Evolutionary conservation across 169 alveolate species (phyloP).

Genomic region (Eimeria brunetti): DNA sequence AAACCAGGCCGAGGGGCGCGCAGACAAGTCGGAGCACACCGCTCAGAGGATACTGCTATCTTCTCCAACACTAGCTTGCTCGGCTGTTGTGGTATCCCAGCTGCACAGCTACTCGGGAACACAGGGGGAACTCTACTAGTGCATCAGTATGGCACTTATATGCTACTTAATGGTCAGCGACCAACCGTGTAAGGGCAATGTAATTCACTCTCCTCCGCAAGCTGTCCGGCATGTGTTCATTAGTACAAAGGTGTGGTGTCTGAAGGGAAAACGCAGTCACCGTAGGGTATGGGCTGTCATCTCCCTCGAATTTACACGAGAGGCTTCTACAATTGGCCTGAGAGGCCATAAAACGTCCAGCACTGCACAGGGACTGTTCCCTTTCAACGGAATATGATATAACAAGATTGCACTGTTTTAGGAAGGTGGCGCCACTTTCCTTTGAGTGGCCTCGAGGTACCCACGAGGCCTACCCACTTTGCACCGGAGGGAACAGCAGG

Average conservation of each 20-base stretch:
- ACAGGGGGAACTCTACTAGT: not conserved
- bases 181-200: too few species aligned
- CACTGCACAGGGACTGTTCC: slow-evolving; percentile 17
- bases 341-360: slow-evolving; percentile 12
- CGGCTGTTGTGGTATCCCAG: too few species aligned
- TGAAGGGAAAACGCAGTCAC: not conserved
- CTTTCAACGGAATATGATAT: not conserved
- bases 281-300: not conserved
- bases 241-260: not conserved
- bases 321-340: slow-evolving; percentile 1
- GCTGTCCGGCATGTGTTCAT: slow-evolving; percentile 6
- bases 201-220: not conserved
- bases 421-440: slow-evolving; percentile 2
- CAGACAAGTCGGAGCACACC: not conserved
- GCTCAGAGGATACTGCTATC: too few species aligned
- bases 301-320: slow-evolving; percentile 4
- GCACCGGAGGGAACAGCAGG: slow-evolving; percentile 53
- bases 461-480: slow-evolving; percentile 17
- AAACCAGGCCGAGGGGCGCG: not conserved
- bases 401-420: slow-evolving; percentile 22
- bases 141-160: not conserved
- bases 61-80: too few species aligned
- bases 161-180: too few species aligned
- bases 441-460: not conserved
- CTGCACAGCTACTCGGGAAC: not conserved